Evolutionary conservation across 352 stramenopile genomes (phyloP).

Genomic region (Pythium monospermum): DNA sequence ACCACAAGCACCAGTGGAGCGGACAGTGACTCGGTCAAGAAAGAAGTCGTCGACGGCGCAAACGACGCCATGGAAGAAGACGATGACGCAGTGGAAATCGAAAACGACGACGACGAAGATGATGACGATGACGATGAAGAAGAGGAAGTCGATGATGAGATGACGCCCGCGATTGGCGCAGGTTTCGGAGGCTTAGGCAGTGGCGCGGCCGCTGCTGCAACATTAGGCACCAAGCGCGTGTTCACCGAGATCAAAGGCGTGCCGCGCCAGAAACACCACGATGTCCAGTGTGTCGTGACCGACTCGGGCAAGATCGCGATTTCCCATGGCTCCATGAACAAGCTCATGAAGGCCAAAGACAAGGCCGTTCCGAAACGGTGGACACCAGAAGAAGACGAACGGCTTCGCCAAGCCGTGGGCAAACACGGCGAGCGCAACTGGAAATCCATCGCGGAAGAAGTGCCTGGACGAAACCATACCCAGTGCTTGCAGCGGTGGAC

Average conservation of each 20-base stretch:
- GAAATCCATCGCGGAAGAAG: conserved; percentile 85
- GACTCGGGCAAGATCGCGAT: conserved; percentile 39
- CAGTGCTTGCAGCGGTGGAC: conserved; percentile 90
- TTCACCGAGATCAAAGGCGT: conserved; percentile 84
- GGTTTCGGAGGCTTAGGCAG: neutral
- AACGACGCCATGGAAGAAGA: conserved; percentile 4
- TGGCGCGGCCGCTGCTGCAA: neutral
- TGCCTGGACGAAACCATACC: conserved; percentile 81
- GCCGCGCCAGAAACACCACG: conserved; percentile 74
- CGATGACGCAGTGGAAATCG: conserved; percentile 17
- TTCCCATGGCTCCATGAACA: conserved; percentile 40
- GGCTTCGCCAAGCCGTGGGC: conserved; percentile 64
- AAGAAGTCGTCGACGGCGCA: conserved; percentile 2
- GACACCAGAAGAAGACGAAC: conserved; percentile 77
- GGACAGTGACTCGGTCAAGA: neutral
- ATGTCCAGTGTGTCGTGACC: conserved; percentile 44
- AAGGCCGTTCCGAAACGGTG: conserved; percentile 80
- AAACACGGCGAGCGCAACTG: conserved; percentile 82
- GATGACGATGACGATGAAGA: conserved; percentile 17
- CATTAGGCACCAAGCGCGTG: conserved; percentile 72
- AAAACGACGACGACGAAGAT: conserved; percentile 17
- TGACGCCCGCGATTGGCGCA: neutral
- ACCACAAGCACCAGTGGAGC: neutral
- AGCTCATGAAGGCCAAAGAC: conserved; percentile 83
- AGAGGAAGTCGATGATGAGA: conserved; percentile 15